Evolutionary conservation across 768 basidiomycete species (phyloP).

Genomic region (Austroboletus eburneus): DNA sequence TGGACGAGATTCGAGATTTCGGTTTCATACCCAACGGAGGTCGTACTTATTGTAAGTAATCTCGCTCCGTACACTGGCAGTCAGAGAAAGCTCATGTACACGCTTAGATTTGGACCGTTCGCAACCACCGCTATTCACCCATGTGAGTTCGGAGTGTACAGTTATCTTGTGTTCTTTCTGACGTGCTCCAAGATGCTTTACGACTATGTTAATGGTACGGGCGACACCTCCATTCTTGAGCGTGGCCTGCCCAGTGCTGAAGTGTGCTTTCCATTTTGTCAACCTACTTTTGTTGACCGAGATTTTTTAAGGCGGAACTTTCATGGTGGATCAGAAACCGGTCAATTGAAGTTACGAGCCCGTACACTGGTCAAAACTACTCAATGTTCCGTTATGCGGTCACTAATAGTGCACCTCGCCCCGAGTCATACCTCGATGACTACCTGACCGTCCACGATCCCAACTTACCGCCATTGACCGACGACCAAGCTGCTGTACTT

Average conservation of each 20-base stretch:
- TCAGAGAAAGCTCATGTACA: background rate
- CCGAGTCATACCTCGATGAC: constrained; percentile 81
- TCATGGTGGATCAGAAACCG: constrained; percentile 81
- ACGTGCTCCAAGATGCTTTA: constrained; percentile 64
- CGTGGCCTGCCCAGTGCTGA: constrained; percentile 86
- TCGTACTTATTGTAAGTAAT: constrained; percentile 72
- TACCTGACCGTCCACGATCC: constrained; percentile 75
- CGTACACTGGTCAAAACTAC: constrained; percentile 64
- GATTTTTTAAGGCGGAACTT: constrained; percentile 60
- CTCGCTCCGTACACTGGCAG: background rate
- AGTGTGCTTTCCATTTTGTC: constrained; percentile 34
- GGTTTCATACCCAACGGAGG: constrained; percentile 97
- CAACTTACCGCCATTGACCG: constrained; percentile 51
- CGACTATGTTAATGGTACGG: constrained; percentile 71
- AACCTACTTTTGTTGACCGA: background rate
- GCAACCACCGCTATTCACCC: constrained; percentile 89
- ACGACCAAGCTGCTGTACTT: constrained; percentile 54
- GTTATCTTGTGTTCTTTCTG: background rate
- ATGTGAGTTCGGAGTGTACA: constrained; percentile 38
- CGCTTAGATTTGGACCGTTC: constrained; percentile 75
- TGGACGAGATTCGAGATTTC: constrained; percentile 81
- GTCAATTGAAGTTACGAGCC: constrained; percentile 60
- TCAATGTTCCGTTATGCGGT: constrained; percentile 72
- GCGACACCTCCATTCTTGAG: constrained; percentile 68
- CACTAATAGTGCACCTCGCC: constrained; percentile 80